Percentiles rank a stretch among this genome's conserved stretches.
Evolutionary conservation across 2,329 filamentous ascomycete genomes (phyloP).

Genomic region (Herpotrichia juniperi): DNA sequence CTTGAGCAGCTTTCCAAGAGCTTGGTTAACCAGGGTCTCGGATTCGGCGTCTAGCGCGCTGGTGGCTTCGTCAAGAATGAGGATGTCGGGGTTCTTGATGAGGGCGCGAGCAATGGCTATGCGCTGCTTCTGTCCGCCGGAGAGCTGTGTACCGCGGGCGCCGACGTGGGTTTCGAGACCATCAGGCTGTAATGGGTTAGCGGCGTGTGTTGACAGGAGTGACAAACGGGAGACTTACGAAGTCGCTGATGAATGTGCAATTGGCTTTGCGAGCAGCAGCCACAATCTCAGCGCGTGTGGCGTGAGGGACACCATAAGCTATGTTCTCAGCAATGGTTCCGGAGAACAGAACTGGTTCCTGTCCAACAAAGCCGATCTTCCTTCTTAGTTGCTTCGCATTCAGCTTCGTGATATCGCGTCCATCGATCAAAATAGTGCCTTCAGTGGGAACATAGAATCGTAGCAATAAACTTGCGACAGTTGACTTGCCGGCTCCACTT

Average conservation of each 20-base stretch:
- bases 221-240: conserved; percentile 58
- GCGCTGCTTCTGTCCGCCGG: conserved; percentile 95
- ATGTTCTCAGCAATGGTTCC: conserved; percentile 89
- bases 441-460: conserved; percentile 86
- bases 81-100: conserved; percentile 93
- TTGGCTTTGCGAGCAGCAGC: conserved; percentile 89
- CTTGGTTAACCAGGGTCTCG: conserved; percentile 94
- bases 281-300: conserved; percentile 80
- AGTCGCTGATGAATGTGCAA: conserved; percentile 95
- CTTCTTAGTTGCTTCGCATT: conserved; percentile 92
- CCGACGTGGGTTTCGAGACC: conserved; percentile 94
- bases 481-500: conserved; percentile 95
- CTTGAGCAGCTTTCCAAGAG: conserved; percentile 77
- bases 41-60: conserved; percentile 96
- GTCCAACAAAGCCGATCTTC: conserved; percentile 92
- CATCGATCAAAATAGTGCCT: conserved; percentile 82
- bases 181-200: conserved; percentile 66
- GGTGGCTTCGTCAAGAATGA: conserved; percentile 94
- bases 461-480: conserved; percentile 87
- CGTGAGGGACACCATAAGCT: conserved; percentile 82
- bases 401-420: conserved; percentile 80
- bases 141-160: conserved; percentile 88
- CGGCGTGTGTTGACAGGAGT: background rate
- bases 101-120: conserved; percentile 96
- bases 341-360: conserved; percentile 92